Evolutionary conservation across 2,329 filamentous ascomycete genomes (phyloP), one percentile per base, ranked within the genome.

Genomic region (Ophiostoma quercus): DNA sequence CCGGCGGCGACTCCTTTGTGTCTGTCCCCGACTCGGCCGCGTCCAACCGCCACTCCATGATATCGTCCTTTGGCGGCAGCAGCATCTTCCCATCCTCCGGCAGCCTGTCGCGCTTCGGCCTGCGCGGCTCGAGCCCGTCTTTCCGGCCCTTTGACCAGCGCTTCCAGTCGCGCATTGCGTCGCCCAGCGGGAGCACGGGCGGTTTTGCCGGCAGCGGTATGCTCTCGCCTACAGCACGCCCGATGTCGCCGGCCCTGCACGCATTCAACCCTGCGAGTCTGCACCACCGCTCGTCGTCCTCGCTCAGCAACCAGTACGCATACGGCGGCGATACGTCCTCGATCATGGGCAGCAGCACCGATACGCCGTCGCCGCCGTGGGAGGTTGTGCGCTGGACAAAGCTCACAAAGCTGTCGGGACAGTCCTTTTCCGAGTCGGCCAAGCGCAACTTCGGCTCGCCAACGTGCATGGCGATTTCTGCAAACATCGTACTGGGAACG

Each of bases 301-400:
- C 65, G 12, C 76, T 93, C 25, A 89, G 85, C 63, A 96, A 92
- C 68, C 66, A 67, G 32, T 22, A 34, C 22, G 8, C 60, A n/a
- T 29, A 51, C 22, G 65, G 25, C 3, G 69, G 19, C 14, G 69
- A 68, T 29, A 29, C 54, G 14, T 63, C 54, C 6, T 63, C 39
- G 2, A 65, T n/a, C 4, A 43, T 68, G n/a, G 62, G 60, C n/a
- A 66, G 67, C 29, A 43, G 29, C 34, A 66, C 67, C 12, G 71
- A 68, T 14, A 91, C 88, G 2, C 22, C 71, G 22, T 88, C 92
- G 69, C 88, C 92, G 5, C 95, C 95, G 1, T 99, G 95, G 96
- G 95, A 99, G 76, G 93, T 98, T 69, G 91, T 99, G 71, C 87
- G 94, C 76, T 99, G 96, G 96, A 98, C 92, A 0, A 95, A 91